A percentile compares a stretch with the other conserved stretches of the same genome.
These are phyloP conservation scores for Daldinia decipiens DNA, from an alignment of 495 filamentous ascomycete genomes.

Conservation along the genomic window DNA sequence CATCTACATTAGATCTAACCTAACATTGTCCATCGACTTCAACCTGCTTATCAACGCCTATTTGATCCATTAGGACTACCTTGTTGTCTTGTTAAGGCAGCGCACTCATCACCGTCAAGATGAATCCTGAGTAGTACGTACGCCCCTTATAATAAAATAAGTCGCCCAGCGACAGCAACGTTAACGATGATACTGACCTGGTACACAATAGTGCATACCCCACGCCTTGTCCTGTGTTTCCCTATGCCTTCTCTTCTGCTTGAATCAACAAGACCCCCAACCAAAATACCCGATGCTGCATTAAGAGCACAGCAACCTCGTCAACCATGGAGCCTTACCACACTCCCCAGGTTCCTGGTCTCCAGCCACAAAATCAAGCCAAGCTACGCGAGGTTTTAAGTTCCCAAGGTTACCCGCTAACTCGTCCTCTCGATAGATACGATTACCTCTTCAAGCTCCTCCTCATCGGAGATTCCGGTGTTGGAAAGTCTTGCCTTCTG, in stretches of 20 bases:
- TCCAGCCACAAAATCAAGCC: conserved; percentile 34
- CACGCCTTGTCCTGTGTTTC: conserved; percentile 20
- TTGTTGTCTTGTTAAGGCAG: conserved; percentile 35
- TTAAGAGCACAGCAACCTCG: conserved; percentile 15
- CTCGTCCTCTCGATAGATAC: conserved; percentile 73
- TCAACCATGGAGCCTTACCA: conserved; percentile 36
- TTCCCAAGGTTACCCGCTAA: conserved; percentile 30
- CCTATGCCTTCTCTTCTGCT: conserved; percentile 3
- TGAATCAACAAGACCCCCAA: conserved; percentile 13
- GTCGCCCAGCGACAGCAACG: conserved; percentile 30
- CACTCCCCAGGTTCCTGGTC: conserved; percentile 12
- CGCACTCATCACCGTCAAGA: conserved; percentile 60
- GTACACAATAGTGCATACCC: conserved; percentile 45
- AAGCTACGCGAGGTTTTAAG: conserved; percentile 39
- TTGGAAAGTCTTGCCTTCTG: conserved; percentile 98
- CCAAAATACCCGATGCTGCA: conserved; percentile 7
- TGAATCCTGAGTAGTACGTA: conserved; percentile 96
- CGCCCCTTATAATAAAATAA: conserved; percentile 27
- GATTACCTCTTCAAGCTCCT: conserved; percentile 99
- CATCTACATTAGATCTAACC: conserved; percentile 29
- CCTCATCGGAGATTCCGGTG: conserved; percentile 99
- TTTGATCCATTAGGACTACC: conserved; percentile 21
- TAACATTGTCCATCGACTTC: conserved; percentile 9
- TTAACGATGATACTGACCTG: conserved; percentile 31
- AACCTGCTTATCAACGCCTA: conserved; percentile 25